Base-by-base conservation (phyloP, 768 basidiomycete species). In the Suillus cothurnatus region DNA sequence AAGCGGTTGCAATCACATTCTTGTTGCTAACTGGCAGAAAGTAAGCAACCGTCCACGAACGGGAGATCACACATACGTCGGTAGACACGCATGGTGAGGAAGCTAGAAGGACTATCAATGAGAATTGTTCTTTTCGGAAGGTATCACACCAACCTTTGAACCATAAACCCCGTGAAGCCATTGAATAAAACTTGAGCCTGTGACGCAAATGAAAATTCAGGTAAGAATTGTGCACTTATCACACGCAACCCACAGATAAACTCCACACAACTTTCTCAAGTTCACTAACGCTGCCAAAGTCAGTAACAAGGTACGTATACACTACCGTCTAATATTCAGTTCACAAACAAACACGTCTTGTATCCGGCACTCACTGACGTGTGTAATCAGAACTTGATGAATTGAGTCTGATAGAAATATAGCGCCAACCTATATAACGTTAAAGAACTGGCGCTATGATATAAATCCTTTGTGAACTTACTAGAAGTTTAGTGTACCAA, bases 351-450 rank as follows among this genome's bases (percentile, higher is more conserved):
- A 57, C n/a, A 36, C 15, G 8, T 15, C 56, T 36, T 26, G 15
- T 9, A 36, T 36, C 45, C 19, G 21, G 34, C 4, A 61, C 73
- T 31, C 69, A 83, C 85, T 74, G 15, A 83, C 81, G 66, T 85
- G 84, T 3, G 81, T 79, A 67, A 86, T 85, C 39, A 86, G 73
- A 6, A 73, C 77, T 70, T 86, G 85, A 67, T 86, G 84, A 4
- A 83, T 67, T 0, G 83, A 82, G 68, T 86, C 84, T 69, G 81
- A 84, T 9, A 78, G 2, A 77, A 85, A 81, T 14, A 85, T 84
- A 23, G 80, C 75, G 28, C 73, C 77, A 45, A 86, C 85, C 84
- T 86, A 45, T 21, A 26, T 26, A 31, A 34, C 23, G n/a, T 69
- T 23, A 55, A 15, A 15, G 34, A 21, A n/a, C 12, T 6, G 31